Base-by-base conservation (phyloP, 1,139 yeast species). In the Yamadazyma kanchanaburiensis region DNA sequence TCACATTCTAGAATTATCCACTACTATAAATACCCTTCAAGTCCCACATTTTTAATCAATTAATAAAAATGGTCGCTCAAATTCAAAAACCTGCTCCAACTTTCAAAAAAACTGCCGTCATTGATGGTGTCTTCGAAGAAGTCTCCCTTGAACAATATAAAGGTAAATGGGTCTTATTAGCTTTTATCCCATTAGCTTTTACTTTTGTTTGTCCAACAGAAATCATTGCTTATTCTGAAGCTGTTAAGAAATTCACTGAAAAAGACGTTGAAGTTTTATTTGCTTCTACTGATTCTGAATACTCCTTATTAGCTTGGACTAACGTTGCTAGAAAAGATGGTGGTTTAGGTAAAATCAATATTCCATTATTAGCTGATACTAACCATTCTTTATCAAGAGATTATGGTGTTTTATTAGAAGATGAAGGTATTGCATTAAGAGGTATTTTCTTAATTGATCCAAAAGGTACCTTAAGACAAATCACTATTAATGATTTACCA, bases 131-230 rank as follows among this genome's bases (percentile, higher is more conserved):
- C 46, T 91, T 91, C 61, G 96, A 89, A 73, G 96, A 89, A 60
- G 76, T 91, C 53, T 75, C 95, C 39, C 80, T 91, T 53, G 96
- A 88, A 55, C 85, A 86, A 71, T 89, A 82, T 84, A 81, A 83
- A 74, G 97, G 97, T 59, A 86, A 91, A 71, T 91, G 96, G 95
- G 96, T 91, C 45, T 70, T 91, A 47, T 76, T 91, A 56, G 97
- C 94, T 46, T 91, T 91, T 74, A 83, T 91, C 64, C 98, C 98
- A 67, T 75, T 89, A 77, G 97, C 97, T 35, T 91, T 91, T 88
- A 91, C 98, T 44, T 91, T 91, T 53, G 97, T 91, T 46, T 91
- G 98, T 71, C 98, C 97, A 63, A 91, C 97, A 47, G 97, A 89
- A 75, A 88, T 89, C 73, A 81, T 91, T 68, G 97, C 97, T 53